Conservation (phyloP, 2,329 filamentous ascomycete species). For the Helotiales sp. region DNA sequence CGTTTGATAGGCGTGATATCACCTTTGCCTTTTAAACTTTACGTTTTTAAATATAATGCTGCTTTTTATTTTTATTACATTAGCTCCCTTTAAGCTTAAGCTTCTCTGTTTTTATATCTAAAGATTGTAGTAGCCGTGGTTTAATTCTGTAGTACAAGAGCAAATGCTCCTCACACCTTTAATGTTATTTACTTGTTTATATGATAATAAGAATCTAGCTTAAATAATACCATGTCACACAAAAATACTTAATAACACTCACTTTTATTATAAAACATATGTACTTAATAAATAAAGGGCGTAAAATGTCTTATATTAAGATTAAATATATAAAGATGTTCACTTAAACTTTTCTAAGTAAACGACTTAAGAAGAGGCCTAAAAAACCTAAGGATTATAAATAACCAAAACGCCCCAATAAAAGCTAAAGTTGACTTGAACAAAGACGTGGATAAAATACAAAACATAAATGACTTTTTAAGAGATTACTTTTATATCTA, state of each 20-base stretch:
- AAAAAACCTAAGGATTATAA: slow-evolving; percentile 7
- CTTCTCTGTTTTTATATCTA: not conserved
- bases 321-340: slow-evolving; percentile 74
- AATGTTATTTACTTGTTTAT: slow-evolving; percentile 70
- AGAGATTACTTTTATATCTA: slow-evolving; percentile 10
- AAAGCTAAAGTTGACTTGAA: not conserved
- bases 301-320: slow-evolving; percentile 76
- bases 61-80: not conserved
- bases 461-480: not conserved
- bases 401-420: not conserved
- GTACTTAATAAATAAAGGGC: slow-evolving; percentile 52
- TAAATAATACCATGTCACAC: slow-evolving; percentile 75
- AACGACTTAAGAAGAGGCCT: slow-evolving; percentile 1
- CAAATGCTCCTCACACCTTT: slow-evolving; percentile 68
- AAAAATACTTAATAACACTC: slow-evolving; percentile 64
- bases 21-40: not conserved
- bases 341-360: slow-evolving; percentile 45
- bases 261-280: slow-evolving; percentile 69
- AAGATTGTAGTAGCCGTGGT: not conserved
- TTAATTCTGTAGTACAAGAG: slow-evolving; percentile 13
- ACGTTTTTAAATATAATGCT: not conserved
- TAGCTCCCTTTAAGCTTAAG: slow-evolving; percentile 1
- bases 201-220: slow-evolving; percentile 68
- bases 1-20: not conserved
- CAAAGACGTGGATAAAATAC: slow-evolving; percentile 2